Percentiles rank a stretch among this genome's conserved stretches.
phyloP scores from a whole-genome alignment of 2,329 filamentous ascomycete genomes.

The Aspergillus cejpii region DNA sequence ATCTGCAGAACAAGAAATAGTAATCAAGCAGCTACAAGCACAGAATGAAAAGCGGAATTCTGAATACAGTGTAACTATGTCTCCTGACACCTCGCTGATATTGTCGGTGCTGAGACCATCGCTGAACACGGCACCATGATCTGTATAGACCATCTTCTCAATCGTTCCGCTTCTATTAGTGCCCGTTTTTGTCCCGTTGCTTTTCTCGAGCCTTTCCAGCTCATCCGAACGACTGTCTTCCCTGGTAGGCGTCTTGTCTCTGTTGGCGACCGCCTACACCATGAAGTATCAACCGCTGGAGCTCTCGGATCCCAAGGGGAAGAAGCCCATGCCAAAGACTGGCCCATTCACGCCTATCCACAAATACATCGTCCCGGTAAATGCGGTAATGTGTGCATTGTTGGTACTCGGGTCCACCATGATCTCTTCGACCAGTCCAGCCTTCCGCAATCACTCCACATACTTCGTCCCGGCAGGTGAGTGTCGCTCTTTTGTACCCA shows the following conservation, averaged over 20 bases:
- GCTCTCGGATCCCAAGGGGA: constrained; percentile 25
- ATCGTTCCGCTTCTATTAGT: constrained; percentile 31
- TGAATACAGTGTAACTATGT: constrained; percentile 34
- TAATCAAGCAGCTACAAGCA: constrained; percentile 33
- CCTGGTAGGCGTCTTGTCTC: constrained; percentile 31
- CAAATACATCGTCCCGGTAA: constrained; percentile 23
- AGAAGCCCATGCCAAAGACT: constrained; percentile 21
- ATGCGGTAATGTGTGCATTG: constrained; percentile 26
- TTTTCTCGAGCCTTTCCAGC: constrained; percentile 21
- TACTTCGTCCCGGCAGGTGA: constrained; percentile 37
- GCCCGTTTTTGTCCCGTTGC: constrained; percentile 27
- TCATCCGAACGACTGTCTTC: constrained; percentile 23
- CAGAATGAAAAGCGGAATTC: constrained; percentile 37
- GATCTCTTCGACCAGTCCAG: constrained; percentile 8
- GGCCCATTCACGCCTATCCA: constrained; percentile 17
- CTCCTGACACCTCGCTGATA: constrained; percentile 1
- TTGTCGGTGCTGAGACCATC: not conserved
- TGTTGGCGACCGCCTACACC: constrained; percentile 34
- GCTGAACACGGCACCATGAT: constrained; percentile 1
- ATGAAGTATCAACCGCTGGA: constrained; percentile 30
- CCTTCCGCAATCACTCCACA: constrained; percentile 20
- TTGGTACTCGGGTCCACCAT: constrained; percentile 27
- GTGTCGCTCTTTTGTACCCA: constrained; percentile 10
- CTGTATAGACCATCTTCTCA: constrained; percentile 31
- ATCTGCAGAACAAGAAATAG: constrained; percentile 36